Conservation (phyloP, 2,329 filamentous ascomycete species). For the Fusarium acutatum region DNA sequence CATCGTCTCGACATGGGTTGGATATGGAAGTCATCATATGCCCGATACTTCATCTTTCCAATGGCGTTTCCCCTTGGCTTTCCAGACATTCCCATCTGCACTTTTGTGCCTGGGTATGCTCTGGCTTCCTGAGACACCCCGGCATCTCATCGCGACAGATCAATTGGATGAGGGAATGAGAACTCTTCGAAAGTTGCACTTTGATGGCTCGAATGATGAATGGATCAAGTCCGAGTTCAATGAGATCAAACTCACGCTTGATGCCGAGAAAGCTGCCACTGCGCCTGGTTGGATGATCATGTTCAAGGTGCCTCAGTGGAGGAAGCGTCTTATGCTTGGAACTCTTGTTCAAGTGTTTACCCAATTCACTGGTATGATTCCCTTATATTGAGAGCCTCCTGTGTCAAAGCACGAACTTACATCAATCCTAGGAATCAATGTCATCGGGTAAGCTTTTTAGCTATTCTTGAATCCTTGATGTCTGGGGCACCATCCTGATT, state of each 20-base stretch:
- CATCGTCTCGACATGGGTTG: slow-evolving; percentile 58
- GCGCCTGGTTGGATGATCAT: slow-evolving; percentile 60
- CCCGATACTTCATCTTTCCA: slow-evolving; percentile 44
- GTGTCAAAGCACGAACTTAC: not conserved
- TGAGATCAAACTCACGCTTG: slow-evolving; percentile 65
- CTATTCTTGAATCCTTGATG: too few species aligned
- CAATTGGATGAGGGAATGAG: slow-evolving; percentile 51
- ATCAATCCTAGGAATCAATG: slow-evolving; percentile 52
- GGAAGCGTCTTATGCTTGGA: slow-evolving; percentile 65
- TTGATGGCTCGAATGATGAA: slow-evolving; percentile 61
- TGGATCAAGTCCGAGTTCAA: slow-evolving; percentile 63
- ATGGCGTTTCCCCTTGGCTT: slow-evolving; percentile 43
- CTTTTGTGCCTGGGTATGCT: slow-evolving; percentile 35
- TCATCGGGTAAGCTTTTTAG: slow-evolving; percentile 52
- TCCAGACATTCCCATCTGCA: slow-evolving; percentile 35
- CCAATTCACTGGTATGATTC: slow-evolving; percentile 53
- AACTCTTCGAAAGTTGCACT: slow-evolving; percentile 58
- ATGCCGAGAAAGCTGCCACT: slow-evolving; percentile 41
- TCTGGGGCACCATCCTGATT: too few species aligned
- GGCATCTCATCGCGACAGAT: slow-evolving; percentile 47
- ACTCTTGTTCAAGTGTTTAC: slow-evolving; percentile 68
- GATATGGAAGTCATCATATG: slow-evolving; percentile 44
- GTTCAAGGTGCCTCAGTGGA: slow-evolving; percentile 64
- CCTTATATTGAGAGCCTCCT: not conserved
- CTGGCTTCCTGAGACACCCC: slow-evolving; percentile 40